Conservation (phyloP, 2,329 filamentous ascomycete species). For the Pyrenophora seminiperda region DNA sequence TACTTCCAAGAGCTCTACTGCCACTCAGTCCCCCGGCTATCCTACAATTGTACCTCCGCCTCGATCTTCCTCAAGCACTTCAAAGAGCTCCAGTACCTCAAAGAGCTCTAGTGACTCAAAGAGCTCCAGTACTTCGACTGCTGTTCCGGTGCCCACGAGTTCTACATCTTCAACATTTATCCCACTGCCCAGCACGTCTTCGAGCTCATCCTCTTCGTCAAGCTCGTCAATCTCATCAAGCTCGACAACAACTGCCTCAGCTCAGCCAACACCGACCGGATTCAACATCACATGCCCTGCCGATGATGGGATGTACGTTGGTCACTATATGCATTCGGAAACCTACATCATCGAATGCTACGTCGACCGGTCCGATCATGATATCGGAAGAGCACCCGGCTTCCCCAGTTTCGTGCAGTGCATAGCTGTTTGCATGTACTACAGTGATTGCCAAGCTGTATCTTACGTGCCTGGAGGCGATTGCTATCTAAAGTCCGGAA, state of each 20-base stretch:
- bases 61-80: too few species aligned
- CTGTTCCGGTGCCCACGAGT: background rate
- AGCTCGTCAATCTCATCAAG: background rate
- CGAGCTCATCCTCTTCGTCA: background rate
- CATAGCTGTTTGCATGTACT: slow-evolving; percentile 11
- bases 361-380: slow-evolving; percentile 7
- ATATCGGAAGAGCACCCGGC: slow-evolving; percentile 8
- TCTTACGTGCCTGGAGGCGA: slow-evolving; percentile 19
- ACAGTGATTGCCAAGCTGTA: slow-evolving; percentile 9
- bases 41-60: too few species aligned
- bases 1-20: too few species aligned
- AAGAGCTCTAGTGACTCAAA: too few species aligned
- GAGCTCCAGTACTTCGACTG: background rate
- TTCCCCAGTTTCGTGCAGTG: slow-evolving; percentile 9
- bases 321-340: too few species aligned
- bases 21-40: too few species aligned
- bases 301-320: slow-evolving; percentile 10
- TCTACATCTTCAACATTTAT: background rate
- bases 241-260: slow-evolving; percentile 1
- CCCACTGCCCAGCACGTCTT: background rate
- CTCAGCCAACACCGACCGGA: background rate
- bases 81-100: too few species aligned
- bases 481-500: slow-evolving; percentile 17
- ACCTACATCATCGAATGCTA: slow-evolving; percentile 20
- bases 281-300: slow-evolving; percentile 13